Evolutionary conservation across 2,329 filamentous ascomycete species (phyloP).

Genomic region (Neonectria coccinea): DNA sequence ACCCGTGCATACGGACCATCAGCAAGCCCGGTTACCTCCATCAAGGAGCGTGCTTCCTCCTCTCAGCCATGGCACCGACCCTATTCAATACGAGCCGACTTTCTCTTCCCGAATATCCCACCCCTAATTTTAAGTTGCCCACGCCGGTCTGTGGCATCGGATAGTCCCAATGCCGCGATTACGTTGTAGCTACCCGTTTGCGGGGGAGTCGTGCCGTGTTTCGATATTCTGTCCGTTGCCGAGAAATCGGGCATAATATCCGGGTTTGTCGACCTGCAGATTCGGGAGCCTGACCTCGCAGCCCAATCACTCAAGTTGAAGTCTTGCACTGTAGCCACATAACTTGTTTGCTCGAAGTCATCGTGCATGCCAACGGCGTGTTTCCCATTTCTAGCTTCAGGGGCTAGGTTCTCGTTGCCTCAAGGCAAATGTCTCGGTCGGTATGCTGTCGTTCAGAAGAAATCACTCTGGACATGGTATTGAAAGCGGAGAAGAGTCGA

Average conservation of each 20-base stretch:
- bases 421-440: background rate
- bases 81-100: background rate
- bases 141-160: background rate
- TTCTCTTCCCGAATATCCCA: background rate
- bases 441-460: background rate
- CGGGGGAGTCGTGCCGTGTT: background rate
- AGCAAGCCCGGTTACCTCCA: conserved; percentile 2
- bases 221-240: conserved; percentile 1
- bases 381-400: background rate
- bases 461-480: background rate
- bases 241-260: background rate
- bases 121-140: background rate
- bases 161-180: background rate
- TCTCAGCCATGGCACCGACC: background rate
- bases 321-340: background rate
- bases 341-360: background rate
- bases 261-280: background rate
- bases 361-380: background rate
- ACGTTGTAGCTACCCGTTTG: background rate
- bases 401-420: background rate
- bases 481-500: background rate
- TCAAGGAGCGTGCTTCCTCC: background rate
- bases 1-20: conserved; percentile 9
- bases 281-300: background rate
- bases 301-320: background rate